A percentile compares a stretch with the other conserved stretches of the same genome.
Evolutionary conservation across 495 filamentous ascomycete genomes (phyloP).

Genomic region (Chaetomium fimeti): DNA sequence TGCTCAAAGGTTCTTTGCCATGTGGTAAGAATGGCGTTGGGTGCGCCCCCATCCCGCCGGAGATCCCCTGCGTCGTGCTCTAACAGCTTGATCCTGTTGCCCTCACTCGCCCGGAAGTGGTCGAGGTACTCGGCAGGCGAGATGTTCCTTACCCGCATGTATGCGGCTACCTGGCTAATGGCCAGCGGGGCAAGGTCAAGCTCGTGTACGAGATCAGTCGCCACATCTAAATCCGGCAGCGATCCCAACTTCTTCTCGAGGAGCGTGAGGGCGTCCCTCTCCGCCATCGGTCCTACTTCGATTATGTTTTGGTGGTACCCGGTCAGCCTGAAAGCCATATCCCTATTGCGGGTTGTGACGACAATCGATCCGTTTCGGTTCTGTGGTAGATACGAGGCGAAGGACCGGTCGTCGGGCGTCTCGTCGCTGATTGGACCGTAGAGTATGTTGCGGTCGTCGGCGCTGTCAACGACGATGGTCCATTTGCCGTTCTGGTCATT

Average conservation of each 20-base stretch:
- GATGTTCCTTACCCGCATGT: conserved; percentile 38
- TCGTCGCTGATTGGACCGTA: conserved; percentile 12
- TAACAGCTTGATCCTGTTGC: conserved; percentile 34
- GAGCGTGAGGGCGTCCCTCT: conserved; percentile 30
- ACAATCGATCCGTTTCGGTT: conserved; percentile 42
- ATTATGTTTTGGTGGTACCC: conserved; percentile 18
- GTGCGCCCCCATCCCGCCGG: conserved; percentile 30
- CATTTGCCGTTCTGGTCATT: conserved; percentile 39
- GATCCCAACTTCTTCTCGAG: conserved; percentile 33
- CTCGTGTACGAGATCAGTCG: conserved; percentile 33
- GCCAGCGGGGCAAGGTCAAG: conserved; percentile 52
- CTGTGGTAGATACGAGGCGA: conserved; percentile 43
- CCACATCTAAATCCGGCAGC: conserved; percentile 21
- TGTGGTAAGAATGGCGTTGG: conserved; percentile 37
- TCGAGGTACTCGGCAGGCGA: conserved; percentile 41
- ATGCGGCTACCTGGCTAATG: conserved; percentile 51
- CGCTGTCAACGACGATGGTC: conserved; percentile 50
- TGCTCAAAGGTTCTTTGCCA: conserved; percentile 39
- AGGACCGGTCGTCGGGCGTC: conserved; percentile 1
- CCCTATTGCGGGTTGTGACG: conserved; percentile 37
- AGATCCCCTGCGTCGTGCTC: conserved; percentile 33
- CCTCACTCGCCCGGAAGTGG: conserved; percentile 38
- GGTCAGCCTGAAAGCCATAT: conserved; percentile 29
- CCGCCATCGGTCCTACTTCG: conserved; percentile 32
- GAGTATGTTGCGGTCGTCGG: conserved; percentile 41